Conservation (phyloP, 2,329 filamentous ascomycete genomes). For the Aspergillus sergii region DNA sequence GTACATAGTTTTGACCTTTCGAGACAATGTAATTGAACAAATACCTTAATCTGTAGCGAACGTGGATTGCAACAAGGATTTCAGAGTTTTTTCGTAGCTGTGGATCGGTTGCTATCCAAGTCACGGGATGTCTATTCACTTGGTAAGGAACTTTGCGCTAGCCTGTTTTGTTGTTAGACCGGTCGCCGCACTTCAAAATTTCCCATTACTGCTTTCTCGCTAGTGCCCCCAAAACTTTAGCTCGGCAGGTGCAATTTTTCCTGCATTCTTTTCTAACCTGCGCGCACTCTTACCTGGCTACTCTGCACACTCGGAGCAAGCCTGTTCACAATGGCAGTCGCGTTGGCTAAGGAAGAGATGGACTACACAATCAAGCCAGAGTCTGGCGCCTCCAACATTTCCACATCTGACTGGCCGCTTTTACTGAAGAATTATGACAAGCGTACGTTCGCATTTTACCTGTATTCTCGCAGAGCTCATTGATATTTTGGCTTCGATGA, state of each 20-base stretch:
- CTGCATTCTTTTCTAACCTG: constrained; percentile 19
- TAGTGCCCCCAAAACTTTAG: constrained; percentile 26
- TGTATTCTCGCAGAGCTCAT: constrained; percentile 10
- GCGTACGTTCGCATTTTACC: constrained; percentile 59
- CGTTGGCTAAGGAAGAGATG: constrained; percentile 63
- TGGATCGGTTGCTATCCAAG: background rate
- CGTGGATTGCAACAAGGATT: background rate
- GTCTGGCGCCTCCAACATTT: constrained; percentile 73
- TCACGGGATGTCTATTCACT: constrained; percentile 15
- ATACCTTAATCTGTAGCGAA: background rate
- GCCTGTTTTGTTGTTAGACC: constrained; percentile 19
- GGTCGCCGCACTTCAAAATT: constrained; percentile 31
- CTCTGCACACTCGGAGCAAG: constrained; percentile 22
- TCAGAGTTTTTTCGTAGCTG: background rate
- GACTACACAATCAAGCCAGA: constrained; percentile 93
- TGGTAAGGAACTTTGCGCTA: constrained; percentile 25
- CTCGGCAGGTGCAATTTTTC: constrained; percentile 26
- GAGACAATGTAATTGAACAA: background rate
- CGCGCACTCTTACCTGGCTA: constrained; percentile 20
- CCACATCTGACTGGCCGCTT: constrained; percentile 90
- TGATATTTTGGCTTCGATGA: background rate
- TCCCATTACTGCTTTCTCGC: constrained; percentile 29
- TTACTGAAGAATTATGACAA: constrained; percentile 96
- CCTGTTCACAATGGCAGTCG: constrained; percentile 37
- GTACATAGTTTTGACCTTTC: background rate